Evolutionary conservation across 1,284 basidiomycete species (phyloP).

Genomic region (Pascua guehoae): DNA sequence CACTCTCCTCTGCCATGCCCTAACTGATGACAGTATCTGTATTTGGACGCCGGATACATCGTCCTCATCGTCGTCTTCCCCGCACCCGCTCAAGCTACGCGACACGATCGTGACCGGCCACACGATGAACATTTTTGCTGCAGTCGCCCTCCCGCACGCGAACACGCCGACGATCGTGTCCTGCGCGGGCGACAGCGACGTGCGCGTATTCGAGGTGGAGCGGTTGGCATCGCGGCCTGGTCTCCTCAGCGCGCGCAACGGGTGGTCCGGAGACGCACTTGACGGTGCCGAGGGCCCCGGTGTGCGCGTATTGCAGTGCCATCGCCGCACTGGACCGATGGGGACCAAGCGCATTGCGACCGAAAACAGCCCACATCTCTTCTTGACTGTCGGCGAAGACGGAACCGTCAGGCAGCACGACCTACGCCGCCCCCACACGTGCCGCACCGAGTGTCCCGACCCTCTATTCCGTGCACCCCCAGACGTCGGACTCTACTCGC

Average conservation of each 20-base stretch:
- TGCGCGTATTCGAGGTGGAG: conserved; percentile 76
- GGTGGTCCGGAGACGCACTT: conserved; percentile 28
- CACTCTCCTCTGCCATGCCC: neutral
- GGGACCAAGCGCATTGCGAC: conserved; percentile 73
- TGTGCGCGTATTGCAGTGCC: conserved; percentile 63
- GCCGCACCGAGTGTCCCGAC: conserved; percentile 42
- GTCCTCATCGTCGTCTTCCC: conserved; percentile 13
- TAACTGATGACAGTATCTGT: conserved; percentile 54
- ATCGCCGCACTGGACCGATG: conserved; percentile 46
- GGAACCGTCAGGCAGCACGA: conserved; percentile 82
- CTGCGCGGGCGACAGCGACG: conserved; percentile 72
- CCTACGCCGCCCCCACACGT: conserved; percentile 56
- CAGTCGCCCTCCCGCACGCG: conserved; percentile 68
- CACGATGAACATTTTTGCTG: conserved; percentile 80
- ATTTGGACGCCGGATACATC: conserved; percentile 61
- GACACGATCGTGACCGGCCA: conserved; percentile 71
- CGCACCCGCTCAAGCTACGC: conserved; percentile 63
- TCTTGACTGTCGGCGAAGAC: conserved; percentile 78
- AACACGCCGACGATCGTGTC: conserved; percentile 53
- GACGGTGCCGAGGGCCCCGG: conserved; percentile 34
- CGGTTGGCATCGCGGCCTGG: conserved; percentile 36
- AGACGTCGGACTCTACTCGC: conserved; percentile 50
- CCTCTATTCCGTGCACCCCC: conserved; percentile 42
- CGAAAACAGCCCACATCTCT: conserved; percentile 75
- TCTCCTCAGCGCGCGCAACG: conserved; percentile 40